Conservation (phyloP, 371 early-diverging fungal species). For the Circinella umbellata region DNA sequence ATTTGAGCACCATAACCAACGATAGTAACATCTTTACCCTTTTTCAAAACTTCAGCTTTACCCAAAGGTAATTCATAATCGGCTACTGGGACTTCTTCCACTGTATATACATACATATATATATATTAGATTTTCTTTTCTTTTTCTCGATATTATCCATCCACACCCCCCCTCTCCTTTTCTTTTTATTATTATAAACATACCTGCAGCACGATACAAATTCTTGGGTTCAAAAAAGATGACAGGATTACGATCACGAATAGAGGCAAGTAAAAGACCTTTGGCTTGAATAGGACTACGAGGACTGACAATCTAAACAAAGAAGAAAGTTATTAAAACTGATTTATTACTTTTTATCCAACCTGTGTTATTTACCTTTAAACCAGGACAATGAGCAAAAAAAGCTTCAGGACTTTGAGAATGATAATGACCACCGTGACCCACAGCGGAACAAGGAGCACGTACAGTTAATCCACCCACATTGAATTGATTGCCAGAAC, state of each 20-base stretch:
- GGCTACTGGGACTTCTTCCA: constrained; percentile 94
- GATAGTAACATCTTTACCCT: constrained; percentile 91
- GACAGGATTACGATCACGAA: constrained; percentile 94
- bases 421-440: constrained; percentile 98
- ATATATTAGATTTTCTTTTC: background rate
- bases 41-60: constrained; percentile 92
- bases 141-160: background rate
- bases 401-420: constrained; percentile 96
- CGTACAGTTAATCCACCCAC: constrained; percentile 93
- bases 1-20: constrained; percentile 96
- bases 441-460: constrained; percentile 94
- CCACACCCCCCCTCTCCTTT: no score
- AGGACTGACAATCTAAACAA: constrained; percentile 82
- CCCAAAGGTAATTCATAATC: constrained; percentile 93
- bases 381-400: constrained; percentile 95
- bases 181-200: no score
- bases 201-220: constrained; percentile 93
- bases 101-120: constrained; percentile 40
- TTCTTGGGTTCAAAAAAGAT: constrained; percentile 98
- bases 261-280: constrained; percentile 91
- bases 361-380: constrained; percentile 61
- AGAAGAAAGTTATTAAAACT: constrained; percentile 5
- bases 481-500: constrained; percentile 93
- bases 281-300: constrained; percentile 96
- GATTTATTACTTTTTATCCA: background rate